Conservation (phyloP, 306 rosid species). For the Lablab purpureus region DNA sequence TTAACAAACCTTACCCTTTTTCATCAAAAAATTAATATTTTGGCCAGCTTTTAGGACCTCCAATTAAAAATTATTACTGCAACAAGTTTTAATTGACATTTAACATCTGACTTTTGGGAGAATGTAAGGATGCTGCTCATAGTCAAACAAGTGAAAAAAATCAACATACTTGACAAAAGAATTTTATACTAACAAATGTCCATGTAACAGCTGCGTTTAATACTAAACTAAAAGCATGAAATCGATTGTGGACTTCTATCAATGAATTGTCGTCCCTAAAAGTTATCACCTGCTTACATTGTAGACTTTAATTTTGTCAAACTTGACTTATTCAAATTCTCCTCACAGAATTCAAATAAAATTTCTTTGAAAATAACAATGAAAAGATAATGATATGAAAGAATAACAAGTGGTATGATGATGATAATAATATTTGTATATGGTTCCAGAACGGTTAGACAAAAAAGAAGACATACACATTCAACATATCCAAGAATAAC, state of each 20-base stretch:
- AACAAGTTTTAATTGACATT: background rate
- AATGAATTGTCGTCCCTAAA: background rate
- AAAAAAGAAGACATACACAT: background rate
- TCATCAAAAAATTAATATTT: background rate
- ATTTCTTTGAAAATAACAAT: background rate
- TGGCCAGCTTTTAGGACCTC: background rate
- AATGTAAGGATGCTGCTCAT: background rate
- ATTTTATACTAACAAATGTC: background rate
- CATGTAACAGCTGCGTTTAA: background rate
- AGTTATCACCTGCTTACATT: background rate
- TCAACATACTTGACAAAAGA: background rate
- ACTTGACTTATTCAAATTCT: background rate
- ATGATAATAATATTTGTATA: background rate
- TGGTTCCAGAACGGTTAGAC: background rate
- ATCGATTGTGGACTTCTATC: background rate
- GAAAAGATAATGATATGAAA: background rate
- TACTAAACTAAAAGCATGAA: background rate
- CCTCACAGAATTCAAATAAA: background rate
- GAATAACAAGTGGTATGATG: no score
- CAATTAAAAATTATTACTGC: background rate
- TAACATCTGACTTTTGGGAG: background rate
- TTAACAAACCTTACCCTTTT: no score
- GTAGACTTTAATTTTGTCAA: background rate
- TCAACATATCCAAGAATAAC: background rate
- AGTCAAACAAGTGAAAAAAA: background rate